phyloP scores from a whole-genome alignment of 176 grass and related monocot species.

The Lolium rigidum region DNA sequence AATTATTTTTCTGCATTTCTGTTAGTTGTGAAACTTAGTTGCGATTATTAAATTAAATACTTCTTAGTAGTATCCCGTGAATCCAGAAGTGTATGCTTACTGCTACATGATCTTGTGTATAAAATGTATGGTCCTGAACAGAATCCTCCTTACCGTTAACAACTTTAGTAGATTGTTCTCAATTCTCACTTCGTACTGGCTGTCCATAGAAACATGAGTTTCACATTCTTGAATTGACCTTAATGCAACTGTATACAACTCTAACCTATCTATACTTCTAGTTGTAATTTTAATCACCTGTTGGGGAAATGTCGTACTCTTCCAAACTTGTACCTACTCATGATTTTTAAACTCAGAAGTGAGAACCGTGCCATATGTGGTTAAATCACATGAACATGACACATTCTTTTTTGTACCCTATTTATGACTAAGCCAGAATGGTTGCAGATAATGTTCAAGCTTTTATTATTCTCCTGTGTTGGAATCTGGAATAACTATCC shows the following conservation, averaged over 20 bases:
- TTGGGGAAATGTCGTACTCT: not conserved
- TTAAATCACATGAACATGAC: constrained; percentile 9
- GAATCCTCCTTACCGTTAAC: not conserved
- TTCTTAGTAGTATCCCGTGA: constrained; percentile 8
- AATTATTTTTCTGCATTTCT: constrained; percentile 31
- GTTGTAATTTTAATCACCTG: not conserved
- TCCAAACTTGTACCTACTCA: constrained; percentile 15
- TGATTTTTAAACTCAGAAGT: constrained; percentile 2
- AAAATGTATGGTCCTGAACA: constrained; percentile 1
- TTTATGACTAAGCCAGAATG: not conserved
- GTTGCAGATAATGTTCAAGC: not conserved
- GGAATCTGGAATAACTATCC: constrained; percentile 10
- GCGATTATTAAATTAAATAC: not conserved
- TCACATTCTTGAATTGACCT: not conserved
- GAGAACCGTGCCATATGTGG: not conserved
- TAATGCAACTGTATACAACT: not conserved
- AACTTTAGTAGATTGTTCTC: not conserved
- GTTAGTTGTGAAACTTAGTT: constrained; percentile 16
- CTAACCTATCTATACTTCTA: not conserved
- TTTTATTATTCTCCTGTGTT: constrained; percentile 26
- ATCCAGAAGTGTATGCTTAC: not conserved
- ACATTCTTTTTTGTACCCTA: constrained; percentile 26
- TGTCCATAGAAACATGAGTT: not conserved
- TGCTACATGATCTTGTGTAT: constrained; percentile 5
- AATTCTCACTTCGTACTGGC: constrained; percentile 5